Evolutionary conservation across 2,329 filamentous ascomycete species (phyloP), one percentile per base, ranked within the genome.

Genomic region (Botrytis medusae): DNA sequence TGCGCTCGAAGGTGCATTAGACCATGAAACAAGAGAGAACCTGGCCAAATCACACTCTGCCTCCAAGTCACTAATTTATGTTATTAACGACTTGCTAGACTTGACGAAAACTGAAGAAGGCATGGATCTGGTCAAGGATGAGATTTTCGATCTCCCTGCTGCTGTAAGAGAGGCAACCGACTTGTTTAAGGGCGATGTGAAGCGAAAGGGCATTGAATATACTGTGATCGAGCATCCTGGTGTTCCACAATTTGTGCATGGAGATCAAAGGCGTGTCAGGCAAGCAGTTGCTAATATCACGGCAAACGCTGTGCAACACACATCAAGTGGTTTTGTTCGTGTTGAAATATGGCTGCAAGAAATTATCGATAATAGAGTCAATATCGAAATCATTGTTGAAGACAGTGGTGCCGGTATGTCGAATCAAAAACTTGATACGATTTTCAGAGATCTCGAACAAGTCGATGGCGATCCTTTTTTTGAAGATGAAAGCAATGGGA

Each of bases 31-130:
- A 0, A 86, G 95, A 32, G 94, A 97, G 8, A 97, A 96, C 74
- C 84, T 97, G 9, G 87, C 92, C 0, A 92, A 90, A 77, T 97
- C 94, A 0, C 93, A 97, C 80, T 97, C 94, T 0, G 94, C 94
- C 6, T 97, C 94, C 0, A 97, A 97, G 79, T 97, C 94, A 0
- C 84, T 97, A 40, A 95, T 97, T 7, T 97, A 97, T 80, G 94
- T 97, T 16, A 97, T 97, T 83, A 97, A 97, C 76, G 94, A 97
- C 80, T 85, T 97, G 1, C 85, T 97, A 0, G 94, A 97, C 79
- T 84, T 97, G 44, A 97, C 95, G 1, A 96, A 97, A 79, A 92
- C 92, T 0, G 94, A 97, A 80, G 92, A 95, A 80, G 94, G 94
- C 0, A 91, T 91, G 65, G 87, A 90, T 1, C 83, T 97, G 5